phyloP scores from a whole-genome alignment of 2,329 filamentous ascomycete species.

The Chaetomiaceae sp. region DNA sequence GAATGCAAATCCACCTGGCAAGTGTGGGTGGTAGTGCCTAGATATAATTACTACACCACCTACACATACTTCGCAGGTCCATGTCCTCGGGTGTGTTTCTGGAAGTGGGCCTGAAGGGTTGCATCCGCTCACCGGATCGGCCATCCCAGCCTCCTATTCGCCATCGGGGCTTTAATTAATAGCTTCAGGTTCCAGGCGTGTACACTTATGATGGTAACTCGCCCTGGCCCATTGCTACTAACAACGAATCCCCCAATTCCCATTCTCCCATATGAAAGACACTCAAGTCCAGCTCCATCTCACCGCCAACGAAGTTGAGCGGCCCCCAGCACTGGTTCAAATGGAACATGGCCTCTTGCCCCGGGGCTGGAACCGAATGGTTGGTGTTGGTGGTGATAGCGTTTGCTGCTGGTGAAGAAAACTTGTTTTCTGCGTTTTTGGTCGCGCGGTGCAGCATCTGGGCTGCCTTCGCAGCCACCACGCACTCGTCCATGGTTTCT shows the following conservation, averaged over 20 bases:
- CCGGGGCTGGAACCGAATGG: neutral
- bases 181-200: no score
- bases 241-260: neutral
- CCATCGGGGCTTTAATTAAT: no score
- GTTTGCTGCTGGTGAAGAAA: neutral
- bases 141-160: no score
- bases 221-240: no score
- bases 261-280: neutral
- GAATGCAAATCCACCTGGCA: no score
- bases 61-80: no score
- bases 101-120: no score
- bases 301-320: neutral
- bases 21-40: no score
- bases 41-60: no score
- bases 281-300: constrained; percentile 1
- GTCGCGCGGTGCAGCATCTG: neutral
- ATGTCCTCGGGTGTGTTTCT: no score
- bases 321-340: constrained; percentile 3
- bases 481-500: neutral
- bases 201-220: no score
- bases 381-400: neutral
- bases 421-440: neutral
- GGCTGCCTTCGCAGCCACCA: neutral
- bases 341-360: neutral
- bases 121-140: no score